These are phyloP conservation scores for Dothistroma septosporum DNA, from an alignment of 2,329 filamentous ascomycete species.

Conservation along the genomic window DNA sequence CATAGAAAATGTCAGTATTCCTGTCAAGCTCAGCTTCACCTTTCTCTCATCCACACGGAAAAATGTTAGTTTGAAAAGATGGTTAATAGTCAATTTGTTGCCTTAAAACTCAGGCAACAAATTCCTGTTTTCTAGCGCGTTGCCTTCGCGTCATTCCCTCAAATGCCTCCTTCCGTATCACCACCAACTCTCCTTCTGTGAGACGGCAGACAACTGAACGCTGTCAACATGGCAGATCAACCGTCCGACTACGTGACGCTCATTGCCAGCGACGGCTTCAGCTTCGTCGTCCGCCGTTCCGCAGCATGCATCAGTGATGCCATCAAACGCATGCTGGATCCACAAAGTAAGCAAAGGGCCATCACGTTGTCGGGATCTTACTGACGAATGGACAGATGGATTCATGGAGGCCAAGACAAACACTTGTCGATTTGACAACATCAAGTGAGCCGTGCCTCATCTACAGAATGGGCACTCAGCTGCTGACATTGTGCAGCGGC, in stretches of 20 bases:
- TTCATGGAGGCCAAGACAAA: constrained; percentile 63
- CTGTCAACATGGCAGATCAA: constrained; percentile 6
- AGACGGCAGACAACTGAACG: background rate
- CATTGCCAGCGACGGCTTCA: constrained; percentile 69
- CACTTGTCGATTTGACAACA: constrained; percentile 65
- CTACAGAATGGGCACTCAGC: background rate
- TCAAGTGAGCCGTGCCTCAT: constrained; percentile 67
- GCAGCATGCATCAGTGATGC: constrained; percentile 65
- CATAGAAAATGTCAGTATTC: too few species aligned
- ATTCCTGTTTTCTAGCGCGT: background rate
- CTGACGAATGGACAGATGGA: constrained; percentile 44
- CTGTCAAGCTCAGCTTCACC: too few species aligned
- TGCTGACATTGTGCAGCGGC: constrained; percentile 48
- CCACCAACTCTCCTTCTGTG: background rate
- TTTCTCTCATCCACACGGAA: background rate
- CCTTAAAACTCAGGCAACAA: background rate
- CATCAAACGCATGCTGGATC: constrained; percentile 71
- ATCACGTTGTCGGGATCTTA: background rate
- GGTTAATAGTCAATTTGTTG: background rate
- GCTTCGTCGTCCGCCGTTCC: constrained; percentile 70
- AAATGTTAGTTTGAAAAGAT: background rate
- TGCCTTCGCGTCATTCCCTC: background rate
- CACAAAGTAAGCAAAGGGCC: constrained; percentile 54
- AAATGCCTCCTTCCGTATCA: too few species aligned
- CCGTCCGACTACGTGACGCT: constrained; percentile 70